Percentiles rank a stretch among this genome's conserved stretches.
Conservation (phyloP, 1,139 yeast species). For the Saccharomycopsis hybrid region DNA sequence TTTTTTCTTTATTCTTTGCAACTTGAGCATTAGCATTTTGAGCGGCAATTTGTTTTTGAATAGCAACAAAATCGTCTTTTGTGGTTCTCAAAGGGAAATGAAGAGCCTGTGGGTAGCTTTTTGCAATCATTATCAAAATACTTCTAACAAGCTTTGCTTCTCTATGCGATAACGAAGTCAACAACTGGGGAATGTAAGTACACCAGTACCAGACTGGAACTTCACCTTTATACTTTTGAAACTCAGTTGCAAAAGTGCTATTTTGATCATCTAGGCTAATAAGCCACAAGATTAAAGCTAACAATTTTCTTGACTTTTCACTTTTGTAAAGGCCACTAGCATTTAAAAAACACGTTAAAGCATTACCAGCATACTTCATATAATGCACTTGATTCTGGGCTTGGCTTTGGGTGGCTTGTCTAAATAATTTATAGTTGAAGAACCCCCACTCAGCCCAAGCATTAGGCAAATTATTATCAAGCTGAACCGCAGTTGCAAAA, state of each 20-base stretch:
- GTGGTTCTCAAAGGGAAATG: constrained; percentile 95
- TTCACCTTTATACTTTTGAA: constrained; percentile 89
- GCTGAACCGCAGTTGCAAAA: constrained; percentile 94
- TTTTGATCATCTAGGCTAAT: constrained; percentile 83
- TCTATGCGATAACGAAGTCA: constrained; percentile 82
- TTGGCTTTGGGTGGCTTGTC: constrained; percentile 69
- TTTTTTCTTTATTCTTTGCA: constrained; percentile 1
- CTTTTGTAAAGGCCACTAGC: constrained; percentile 96
- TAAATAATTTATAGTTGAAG: constrained; percentile 83
- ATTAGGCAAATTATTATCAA: constrained; percentile 86
- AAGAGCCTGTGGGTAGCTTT: constrained; percentile 93
- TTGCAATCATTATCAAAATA: constrained; percentile 85
- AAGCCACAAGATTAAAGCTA: constrained; percentile 91
- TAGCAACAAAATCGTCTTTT: constrained; percentile 84
- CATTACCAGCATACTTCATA: constrained; percentile 83
- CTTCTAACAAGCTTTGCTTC: constrained; percentile 88
- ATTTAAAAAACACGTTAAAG: constrained; percentile 91
- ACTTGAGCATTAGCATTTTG: background rate
- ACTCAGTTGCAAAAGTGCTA: constrained; percentile 79
- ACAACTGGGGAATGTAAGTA: constrained; percentile 88
- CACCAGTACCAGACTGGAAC: constrained; percentile 99
- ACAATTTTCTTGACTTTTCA: constrained; percentile 78
- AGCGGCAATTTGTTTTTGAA: constrained; percentile 58
- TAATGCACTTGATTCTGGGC: constrained; percentile 5
- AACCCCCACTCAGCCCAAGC: constrained; percentile 99